These are phyloP conservation scores for Hypoxylon rickii DNA, from an alignment of 495 filamentous ascomycete genomes.

Conservation along the genomic window DNA sequence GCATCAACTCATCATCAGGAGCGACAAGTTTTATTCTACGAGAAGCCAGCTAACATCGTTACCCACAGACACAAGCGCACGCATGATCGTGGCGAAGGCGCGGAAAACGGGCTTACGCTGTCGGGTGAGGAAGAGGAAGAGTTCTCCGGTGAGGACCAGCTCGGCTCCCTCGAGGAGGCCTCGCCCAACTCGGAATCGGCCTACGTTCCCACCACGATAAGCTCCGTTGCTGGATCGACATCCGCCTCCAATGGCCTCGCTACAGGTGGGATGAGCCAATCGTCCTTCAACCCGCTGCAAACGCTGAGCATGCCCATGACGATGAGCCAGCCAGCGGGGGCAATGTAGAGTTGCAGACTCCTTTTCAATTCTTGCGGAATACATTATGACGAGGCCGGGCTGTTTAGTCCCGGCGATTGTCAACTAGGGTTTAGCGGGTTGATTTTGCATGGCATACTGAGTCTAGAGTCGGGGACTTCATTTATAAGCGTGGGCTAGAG, in stretches of 20 bases:
- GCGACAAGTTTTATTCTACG: conserved; percentile 19
- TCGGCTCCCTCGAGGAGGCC: conserved; percentile 74
- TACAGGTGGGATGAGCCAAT: conserved; percentile 40
- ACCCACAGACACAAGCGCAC: conserved; percentile 91
- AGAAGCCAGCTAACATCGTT: conserved; percentile 41
- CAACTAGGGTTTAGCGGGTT: conserved; percentile 20
- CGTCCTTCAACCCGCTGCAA: conserved; percentile 54
- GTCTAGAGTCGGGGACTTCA: conserved; percentile 27
- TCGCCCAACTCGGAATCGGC: conserved; percentile 66
- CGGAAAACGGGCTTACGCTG: conserved; percentile 67
- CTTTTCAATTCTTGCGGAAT: conserved; percentile 7
- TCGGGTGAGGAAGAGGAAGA: conserved; percentile 81
- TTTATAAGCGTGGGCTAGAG: conserved; percentile 21
- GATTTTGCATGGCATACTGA: conserved; percentile 25
- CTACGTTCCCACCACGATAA: conserved; percentile 52
- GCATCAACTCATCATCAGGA: conserved; percentile 42
- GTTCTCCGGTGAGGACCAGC: conserved; percentile 67
- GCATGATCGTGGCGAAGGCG: conserved; percentile 77
- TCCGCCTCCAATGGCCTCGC: conserved; percentile 34
- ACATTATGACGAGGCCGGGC: conserved; percentile 13
- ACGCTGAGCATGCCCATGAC: conserved; percentile 63
- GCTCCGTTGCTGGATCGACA: conserved; percentile 43
- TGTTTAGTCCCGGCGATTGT: conserved; percentile 12
- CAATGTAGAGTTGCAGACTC: conserved; percentile 27
- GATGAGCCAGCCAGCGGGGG: conserved; percentile 47